Evolutionary conservation across 2,329 filamentous ascomycete species (phyloP).

Genomic region (Cytospora schulzeri): DNA sequence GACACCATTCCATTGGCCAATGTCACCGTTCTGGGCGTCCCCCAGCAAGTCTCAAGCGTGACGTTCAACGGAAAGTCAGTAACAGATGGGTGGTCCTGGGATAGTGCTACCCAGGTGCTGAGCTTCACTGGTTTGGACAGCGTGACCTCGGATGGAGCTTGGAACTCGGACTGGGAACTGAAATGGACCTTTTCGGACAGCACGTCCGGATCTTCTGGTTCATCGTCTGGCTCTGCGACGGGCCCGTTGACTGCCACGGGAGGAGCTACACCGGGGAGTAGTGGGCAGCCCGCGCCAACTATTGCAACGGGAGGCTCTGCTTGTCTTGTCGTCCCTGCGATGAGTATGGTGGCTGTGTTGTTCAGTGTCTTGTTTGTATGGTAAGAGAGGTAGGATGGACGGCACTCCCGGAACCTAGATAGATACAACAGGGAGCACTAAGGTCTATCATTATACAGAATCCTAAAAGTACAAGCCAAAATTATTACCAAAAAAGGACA

Average conservation of each 20-base stretch:
- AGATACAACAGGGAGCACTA: too few species aligned
- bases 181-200: slow-evolving; percentile 45
- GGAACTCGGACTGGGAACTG: slow-evolving; percentile 58
- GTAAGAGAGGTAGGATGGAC: not conserved
- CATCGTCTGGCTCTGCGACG: not conserved
- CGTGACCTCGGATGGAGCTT: slow-evolving; percentile 57
- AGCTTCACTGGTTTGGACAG: slow-evolving; percentile 52
- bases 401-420: too few species aligned
- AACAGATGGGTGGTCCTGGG: slow-evolving; percentile 47
- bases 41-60: slow-evolving; percentile 44
- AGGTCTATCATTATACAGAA: too few species aligned
- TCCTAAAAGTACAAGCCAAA: too few species aligned
- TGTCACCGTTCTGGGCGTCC: slow-evolving; percentile 64
- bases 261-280: not conserved
- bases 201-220: not conserved
- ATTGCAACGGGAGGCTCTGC: not conserved
- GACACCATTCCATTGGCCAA: slow-evolving; percentile 62
- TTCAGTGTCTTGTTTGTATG: slow-evolving; percentile 4
- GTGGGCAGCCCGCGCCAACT: not conserved
- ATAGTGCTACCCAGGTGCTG: slow-evolving; percentile 50
- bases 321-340: not conserved
- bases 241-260: not conserved
- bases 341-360: not conserved
- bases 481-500: too few species aligned
- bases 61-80: slow-evolving; percentile 53